Evolutionary conservation across 2,329 filamentous ascomycete genomes (phyloP).

Genomic region (Trichoderma polysporum): DNA sequence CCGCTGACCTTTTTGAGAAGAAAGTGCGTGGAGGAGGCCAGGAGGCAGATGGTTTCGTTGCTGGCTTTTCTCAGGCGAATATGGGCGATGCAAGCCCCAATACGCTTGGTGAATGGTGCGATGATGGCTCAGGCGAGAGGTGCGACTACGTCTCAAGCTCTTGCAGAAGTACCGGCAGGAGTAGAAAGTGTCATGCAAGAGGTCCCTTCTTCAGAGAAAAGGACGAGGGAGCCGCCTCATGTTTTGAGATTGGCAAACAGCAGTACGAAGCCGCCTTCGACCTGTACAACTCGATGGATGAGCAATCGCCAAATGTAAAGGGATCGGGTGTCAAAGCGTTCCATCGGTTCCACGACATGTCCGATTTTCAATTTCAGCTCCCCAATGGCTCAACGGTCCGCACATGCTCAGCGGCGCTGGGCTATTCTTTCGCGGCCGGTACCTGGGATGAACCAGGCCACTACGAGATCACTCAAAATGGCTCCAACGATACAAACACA

Average conservation of each 20-base stretch:
- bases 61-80: conserved; percentile 87
- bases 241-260: conserved; percentile 68
- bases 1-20: conserved; percentile 79
- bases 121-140: conserved; percentile 70
- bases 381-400: conserved; percentile 67
- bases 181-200: conserved; percentile 67
- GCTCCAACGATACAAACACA: conserved; percentile 64
- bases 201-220: conserved; percentile 65
- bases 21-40: conserved; percentile 55
- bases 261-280: conserved; percentile 60
- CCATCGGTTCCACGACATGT: conserved; percentile 79
- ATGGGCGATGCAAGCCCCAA: conserved; percentile 90
- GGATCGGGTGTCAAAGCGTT: conserved; percentile 71
- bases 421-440: conserved; percentile 86
- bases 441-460: conserved; percentile 85
- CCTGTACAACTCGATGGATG: conserved; percentile 52
- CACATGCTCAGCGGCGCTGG: conserved; percentile 82
- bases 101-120: conserved; percentile 78
- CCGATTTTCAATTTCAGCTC: conserved; percentile 68
- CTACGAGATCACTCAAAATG: conserved; percentile 86
- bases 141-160: conserved; percentile 78
- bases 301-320: conserved; percentile 49
- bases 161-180: conserved; percentile 62
- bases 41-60: conserved; percentile 69
- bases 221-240: conserved; percentile 72